These are phyloP conservation scores for Cardamine chenopodiifolia DNA, from an alignment of 345 rosid genomes.

Conservation along the genomic window DNA sequence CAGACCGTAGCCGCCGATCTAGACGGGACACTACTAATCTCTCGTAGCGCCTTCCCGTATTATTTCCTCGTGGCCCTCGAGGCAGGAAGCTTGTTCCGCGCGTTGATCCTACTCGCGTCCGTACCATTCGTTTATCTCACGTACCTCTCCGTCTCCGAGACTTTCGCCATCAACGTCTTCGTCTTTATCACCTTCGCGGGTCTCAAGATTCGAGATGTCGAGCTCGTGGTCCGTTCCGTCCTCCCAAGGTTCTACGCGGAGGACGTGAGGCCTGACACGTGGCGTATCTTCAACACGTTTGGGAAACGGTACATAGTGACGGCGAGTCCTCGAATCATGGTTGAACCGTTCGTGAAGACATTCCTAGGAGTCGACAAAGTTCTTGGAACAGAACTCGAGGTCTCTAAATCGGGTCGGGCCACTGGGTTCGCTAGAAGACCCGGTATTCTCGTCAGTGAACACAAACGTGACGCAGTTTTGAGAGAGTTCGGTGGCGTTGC, in stretches of 20 bases:
- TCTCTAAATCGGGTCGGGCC: constrained; percentile 69
- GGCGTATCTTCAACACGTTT: constrained; percentile 79
- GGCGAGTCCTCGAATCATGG: constrained; percentile 82
- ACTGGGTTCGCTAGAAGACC: constrained; percentile 77
- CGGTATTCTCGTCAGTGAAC: constrained; percentile 66
- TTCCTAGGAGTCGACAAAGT: constrained; percentile 80
- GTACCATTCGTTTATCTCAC: constrained; percentile 75
- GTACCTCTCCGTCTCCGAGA: constrained; percentile 65
- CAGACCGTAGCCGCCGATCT: constrained; percentile 84
- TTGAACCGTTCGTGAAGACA: constrained; percentile 74
- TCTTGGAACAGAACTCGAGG: constrained; percentile 77
- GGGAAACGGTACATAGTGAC: constrained; percentile 76
- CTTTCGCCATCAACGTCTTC: constrained; percentile 64
- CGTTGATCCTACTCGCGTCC: constrained; percentile 60
- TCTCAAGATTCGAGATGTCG: constrained; percentile 65
- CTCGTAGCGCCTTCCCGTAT: constrained; percentile 85
- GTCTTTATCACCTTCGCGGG: constrained; percentile 73
- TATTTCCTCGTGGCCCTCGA: constrained; percentile 85
- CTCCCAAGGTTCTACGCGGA: constrained; percentile 82
- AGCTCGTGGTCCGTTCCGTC: constrained; percentile 79
- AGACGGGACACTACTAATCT: constrained; percentile 78
- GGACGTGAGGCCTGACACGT: constrained; percentile 82
- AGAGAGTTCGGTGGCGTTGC: constrained; percentile 57
- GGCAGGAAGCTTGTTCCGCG: constrained; percentile 79
- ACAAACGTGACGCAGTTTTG: constrained; percentile 62